Percentiles rank a stretch among this genome's conserved stretches.
Conservation (phyloP, 1,139 yeast species). For the Suhomyces bribrorum region DNA sequence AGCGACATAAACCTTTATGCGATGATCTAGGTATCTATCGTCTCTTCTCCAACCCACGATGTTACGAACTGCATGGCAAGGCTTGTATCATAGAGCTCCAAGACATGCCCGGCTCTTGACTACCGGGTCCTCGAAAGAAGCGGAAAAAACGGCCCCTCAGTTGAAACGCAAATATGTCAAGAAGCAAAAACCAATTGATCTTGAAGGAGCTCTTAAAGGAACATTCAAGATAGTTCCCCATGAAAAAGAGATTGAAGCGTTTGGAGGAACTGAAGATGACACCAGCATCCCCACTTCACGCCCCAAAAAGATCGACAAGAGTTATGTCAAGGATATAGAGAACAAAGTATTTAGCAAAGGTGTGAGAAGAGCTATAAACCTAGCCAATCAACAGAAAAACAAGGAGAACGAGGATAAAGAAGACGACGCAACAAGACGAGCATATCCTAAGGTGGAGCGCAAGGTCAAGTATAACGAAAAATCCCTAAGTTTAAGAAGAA, state of each 20-base stretch:
- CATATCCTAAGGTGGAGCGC: background rate
- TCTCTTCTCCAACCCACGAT: background rate
- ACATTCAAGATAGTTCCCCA: constrained; percentile 15
- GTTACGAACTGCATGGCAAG: background rate
- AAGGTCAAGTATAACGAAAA: constrained; percentile 1
- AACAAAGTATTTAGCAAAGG: constrained; percentile 16
- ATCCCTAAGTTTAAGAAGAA: constrained; percentile 3
- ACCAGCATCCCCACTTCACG: constrained; percentile 9
- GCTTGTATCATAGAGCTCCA: background rate
- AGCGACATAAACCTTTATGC: background rate
- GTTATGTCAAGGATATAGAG: constrained; percentile 17
- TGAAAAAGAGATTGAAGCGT: constrained; percentile 11
- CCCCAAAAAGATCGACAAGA: constrained; percentile 14
- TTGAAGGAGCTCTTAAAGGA: constrained; percentile 15
- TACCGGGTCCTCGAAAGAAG: background rate
- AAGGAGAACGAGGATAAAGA: constrained; percentile 3
- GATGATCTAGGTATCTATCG: background rate
- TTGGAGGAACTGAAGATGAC: constrained; percentile 8
- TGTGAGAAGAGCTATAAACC: constrained; percentile 15
- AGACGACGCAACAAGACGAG: constrained; percentile 6
- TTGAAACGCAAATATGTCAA: constrained; percentile 12
- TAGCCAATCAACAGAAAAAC: constrained; percentile 10
- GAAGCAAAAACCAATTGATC: constrained; percentile 14
- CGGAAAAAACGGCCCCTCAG: background rate
- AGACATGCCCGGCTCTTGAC: background rate